Base-by-base conservation (phyloP, 2,329 filamentous ascomycete species). In the Alternaria alternata region DNA sequence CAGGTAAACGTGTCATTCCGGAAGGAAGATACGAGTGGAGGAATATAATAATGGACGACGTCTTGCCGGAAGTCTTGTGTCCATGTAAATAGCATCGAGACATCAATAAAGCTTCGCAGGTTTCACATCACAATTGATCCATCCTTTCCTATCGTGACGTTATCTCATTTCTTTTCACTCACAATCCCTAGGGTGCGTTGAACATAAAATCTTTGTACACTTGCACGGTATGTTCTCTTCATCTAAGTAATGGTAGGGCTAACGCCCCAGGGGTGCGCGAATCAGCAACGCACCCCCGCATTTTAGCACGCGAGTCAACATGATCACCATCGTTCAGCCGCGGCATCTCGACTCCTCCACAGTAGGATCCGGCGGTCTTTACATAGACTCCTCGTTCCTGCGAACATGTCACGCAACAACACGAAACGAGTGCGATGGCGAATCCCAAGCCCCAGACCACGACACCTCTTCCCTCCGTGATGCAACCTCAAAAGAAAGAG, bases 1-100 rank as follows among this genome's bases (percentile, higher is more conserved):
- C 67, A 66, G 75, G 59, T 78, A 77, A 73, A 72, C 63, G 72
- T 63, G 54, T 73, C 70, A 66, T 59, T 54, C 57, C 12, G 47
- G 41, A 11, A 32, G 38, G 51, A 59, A 32, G 57, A 60, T 49
- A 62, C 59, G 64, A 56, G 57, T 41, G 56, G 52, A 59, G 38
- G 42, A 51, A 61, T 49, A 61, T 54, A 64, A 34, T 24, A 56
- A 68, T 60, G 54, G 34, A 60, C 42, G 39, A 61, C 52, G 53
- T n/a, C 28, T 60, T 43, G 58, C 60, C 57, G 58, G 66, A 67
- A 66, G 59, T 38, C 54, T 63, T 64, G 20, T 30, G 38, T 52
- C 34, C 34, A 24, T 60, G 55, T 71, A 59, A 44, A 36, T 59
- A 66, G 61, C 52, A 61, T 62, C 54, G 55, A 55, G 49, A 67